Evolutionary conservation across 257 asterid species (phyloP).

Genomic region (Solanum chmielewskii): DNA sequence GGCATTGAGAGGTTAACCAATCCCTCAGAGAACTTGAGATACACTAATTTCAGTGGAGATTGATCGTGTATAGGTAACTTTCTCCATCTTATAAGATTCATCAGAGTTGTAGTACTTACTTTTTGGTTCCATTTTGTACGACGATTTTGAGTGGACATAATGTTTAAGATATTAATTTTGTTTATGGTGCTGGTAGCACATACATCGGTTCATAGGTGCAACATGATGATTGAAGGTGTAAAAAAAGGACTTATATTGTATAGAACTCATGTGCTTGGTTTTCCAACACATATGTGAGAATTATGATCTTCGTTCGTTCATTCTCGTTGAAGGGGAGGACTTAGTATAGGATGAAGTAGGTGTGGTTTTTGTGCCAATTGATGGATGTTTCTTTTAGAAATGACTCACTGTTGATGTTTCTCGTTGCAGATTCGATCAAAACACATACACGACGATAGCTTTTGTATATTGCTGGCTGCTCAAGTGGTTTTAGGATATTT

Average conservation of each 20-base stretch:
- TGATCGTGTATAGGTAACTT: constrained; percentile 16
- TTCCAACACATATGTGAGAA: neutral
- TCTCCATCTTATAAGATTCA: neutral
- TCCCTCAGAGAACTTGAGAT: constrained; percentile 39
- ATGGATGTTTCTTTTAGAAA: neutral
- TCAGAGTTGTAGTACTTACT: neutral
- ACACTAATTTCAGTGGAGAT: constrained; percentile 37
- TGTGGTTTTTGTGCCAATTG: neutral
- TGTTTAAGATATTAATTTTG: neutral
- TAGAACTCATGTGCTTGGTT: neutral
- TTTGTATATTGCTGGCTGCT: neutral
- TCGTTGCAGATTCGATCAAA: neutral
- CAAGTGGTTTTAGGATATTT: neutral
- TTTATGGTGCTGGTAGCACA: neutral
- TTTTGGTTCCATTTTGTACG: neutral
- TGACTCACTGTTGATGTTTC: neutral
- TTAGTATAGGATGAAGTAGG: neutral
- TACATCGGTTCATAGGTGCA: neutral
- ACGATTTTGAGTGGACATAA: neutral
- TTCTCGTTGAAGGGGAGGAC: neutral
- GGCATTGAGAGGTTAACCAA: constrained; percentile 43
- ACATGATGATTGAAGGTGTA: neutral
- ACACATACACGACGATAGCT: neutral
- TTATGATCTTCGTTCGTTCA: neutral
- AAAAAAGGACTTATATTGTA: neutral